phyloP scores from a whole-genome alignment of 176 grass and related monocot species.

The Lolium multiflorum region DNA sequence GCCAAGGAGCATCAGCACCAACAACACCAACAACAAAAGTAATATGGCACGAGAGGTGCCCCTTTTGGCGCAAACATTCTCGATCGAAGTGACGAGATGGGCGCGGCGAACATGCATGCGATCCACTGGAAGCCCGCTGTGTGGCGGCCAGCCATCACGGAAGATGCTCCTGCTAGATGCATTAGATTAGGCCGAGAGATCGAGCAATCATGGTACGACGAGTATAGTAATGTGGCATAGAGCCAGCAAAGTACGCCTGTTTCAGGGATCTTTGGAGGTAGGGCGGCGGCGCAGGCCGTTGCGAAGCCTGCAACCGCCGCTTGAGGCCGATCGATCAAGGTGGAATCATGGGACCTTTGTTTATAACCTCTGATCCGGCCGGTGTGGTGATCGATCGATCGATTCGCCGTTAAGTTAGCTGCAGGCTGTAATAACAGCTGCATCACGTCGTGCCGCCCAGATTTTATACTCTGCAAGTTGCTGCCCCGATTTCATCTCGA shows the following conservation, averaged over 20 bases:
- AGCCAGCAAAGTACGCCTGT: slow-evolving; percentile 30
- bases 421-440: too few species aligned
- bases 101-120: slow-evolving; percentile 34
- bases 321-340: slow-evolving; percentile 19
- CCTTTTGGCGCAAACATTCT: slow-evolving; percentile 43
- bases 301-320: too few species aligned
- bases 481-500: too few species aligned
- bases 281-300: too few species aligned
- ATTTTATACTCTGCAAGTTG: too few species aligned
- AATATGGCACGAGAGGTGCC: neutral
- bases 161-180: neutral
- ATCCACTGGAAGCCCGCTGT: slow-evolving; percentile 14
- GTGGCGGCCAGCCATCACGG: neutral
- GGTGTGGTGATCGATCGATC: neutral
- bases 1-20: neutral
- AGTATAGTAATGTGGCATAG: slow-evolving; percentile 5
- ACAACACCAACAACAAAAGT: neutral
- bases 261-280: too few species aligned
- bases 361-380: neutral
- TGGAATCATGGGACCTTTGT: slow-evolving; percentile 31
- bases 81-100: slow-evolving; percentile 18
- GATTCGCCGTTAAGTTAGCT: neutral
- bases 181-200: neutral
- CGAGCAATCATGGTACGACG: slow-evolving; percentile 14
- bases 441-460: too few species aligned